Evolutionary conservation across 805 yeast species (phyloP).

Genomic region (Ogataea wickerhamii): DNA sequence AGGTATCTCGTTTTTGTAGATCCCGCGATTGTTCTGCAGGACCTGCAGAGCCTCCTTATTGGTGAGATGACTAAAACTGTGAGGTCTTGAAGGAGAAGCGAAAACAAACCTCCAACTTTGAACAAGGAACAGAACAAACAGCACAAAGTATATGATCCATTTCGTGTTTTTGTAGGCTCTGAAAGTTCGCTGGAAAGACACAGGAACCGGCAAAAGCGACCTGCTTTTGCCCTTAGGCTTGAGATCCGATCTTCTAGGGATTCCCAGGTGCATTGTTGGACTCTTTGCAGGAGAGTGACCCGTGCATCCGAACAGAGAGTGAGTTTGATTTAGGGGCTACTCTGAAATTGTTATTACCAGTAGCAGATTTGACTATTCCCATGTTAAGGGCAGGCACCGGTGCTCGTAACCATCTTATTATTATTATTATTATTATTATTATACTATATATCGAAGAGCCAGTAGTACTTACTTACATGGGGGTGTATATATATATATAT

Average conservation of each 20-base stretch:
- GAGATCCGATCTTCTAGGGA: conserved; percentile 25
- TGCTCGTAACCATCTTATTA: no score
- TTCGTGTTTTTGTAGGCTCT: conserved; percentile 11
- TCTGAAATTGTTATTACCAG: no score
- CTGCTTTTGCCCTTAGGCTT: conserved; percentile 20
- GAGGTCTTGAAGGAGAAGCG: conserved; percentile 5
- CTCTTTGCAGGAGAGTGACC: conserved; percentile 1
- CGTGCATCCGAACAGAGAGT: no score
- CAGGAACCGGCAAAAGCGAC: conserved; percentile 20
- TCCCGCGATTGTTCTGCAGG: conserved; percentile 37
- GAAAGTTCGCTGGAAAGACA: conserved; percentile 15
- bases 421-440: no score
- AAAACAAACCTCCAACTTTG: conserved; percentile 34
- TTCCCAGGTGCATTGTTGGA: conserved; percentile 24
- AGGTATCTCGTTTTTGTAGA: conserved; percentile 41
- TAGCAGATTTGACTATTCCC: no score
- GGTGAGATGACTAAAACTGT: conserved; percentile 22
- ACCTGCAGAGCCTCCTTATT: conserved; percentile 22
- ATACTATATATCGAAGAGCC: no score
- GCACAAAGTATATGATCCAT: conserved; percentile 6
- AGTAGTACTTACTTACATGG: no score
- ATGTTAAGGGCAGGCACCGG: no score
- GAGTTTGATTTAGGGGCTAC: no score
- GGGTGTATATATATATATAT: no score
- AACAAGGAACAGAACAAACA: conserved; percentile 8